Conservation (phyloP, 441 rosid genomes). For the Arabidopsis lyrata region DNA sequence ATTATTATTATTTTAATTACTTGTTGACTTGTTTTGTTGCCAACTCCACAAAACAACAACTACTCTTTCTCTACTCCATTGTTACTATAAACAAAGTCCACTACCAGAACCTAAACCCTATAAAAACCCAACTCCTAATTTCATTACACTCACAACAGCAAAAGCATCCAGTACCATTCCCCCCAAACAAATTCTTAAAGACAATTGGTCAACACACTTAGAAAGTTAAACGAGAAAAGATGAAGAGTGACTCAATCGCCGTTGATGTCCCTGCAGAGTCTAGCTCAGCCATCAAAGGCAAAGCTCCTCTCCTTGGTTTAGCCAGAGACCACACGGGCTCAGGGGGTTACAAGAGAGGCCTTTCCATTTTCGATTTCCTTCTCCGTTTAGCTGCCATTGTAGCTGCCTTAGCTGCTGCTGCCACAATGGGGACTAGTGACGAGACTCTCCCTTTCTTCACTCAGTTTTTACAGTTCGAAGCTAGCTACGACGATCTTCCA, state of each 20-base stretch:
- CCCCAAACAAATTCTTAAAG: slow-evolving; percentile 3
- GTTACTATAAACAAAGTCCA: slow-evolving; percentile 35
- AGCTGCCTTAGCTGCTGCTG: slow-evolving; percentile 59
- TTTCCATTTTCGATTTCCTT: slow-evolving; percentile 69
- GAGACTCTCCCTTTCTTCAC: slow-evolving; percentile 83
- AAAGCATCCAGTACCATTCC: slow-evolving; percentile 23
- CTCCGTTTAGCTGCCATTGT: slow-evolving; percentile 63
- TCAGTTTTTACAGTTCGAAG: slow-evolving; percentile 81
- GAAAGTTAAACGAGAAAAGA: slow-evolving; percentile 20
- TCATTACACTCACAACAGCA: slow-evolving; percentile 10
- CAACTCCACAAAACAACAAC: slow-evolving; percentile 41
- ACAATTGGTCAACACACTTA: neutral
- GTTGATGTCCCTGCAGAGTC: slow-evolving; percentile 66
- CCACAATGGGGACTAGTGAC: slow-evolving; percentile 74
- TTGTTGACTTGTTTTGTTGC: slow-evolving; percentile 39
- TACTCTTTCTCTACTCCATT: slow-evolving; percentile 45
- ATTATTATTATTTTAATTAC: slow-evolving; percentile 9
- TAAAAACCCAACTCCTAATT: neutral
- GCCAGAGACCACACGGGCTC: slow-evolving; percentile 35
- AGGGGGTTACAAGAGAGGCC: slow-evolving; percentile 57
- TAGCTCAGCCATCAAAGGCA: slow-evolving; percentile 55
- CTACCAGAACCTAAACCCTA: slow-evolving; percentile 29
- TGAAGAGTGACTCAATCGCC: slow-evolving; percentile 56
- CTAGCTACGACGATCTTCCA: slow-evolving; percentile 73
- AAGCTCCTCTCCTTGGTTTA: slow-evolving; percentile 56